Evolutionary conservation across 257 asterid genomes (phyloP).

Genomic region (Verbascum thapsus): DNA sequence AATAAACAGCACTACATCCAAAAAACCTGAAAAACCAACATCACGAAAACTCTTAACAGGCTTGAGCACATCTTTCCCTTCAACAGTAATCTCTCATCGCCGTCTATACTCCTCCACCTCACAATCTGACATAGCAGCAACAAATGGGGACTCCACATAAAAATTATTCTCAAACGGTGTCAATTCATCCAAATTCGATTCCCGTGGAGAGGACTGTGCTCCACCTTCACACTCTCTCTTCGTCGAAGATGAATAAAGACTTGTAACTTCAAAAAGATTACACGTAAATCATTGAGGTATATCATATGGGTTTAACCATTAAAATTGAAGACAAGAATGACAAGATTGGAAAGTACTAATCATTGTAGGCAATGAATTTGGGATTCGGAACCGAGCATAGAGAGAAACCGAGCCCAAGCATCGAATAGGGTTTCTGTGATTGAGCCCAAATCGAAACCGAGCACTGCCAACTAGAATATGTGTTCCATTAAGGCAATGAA

Average conservation of each 20-base stretch:
- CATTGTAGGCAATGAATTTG: no score
- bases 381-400: no score
- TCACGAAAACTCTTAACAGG: conserved; percentile 77
- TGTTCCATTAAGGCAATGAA: no score
- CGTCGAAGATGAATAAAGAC: conserved; percentile 57
- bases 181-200: conserved; percentile 79
- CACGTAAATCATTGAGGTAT: no score
- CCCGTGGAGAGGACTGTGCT: conserved; percentile 55
- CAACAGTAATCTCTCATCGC: conserved; percentile 90
- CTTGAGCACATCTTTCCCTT: conserved; percentile 91
- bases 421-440: no score
- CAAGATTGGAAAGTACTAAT: no score
- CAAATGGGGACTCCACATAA: conserved; percentile 76
- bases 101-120: conserved; percentile 84
- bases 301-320: no score
- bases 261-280: conserved; percentile 54
- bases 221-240: conserved; percentile 68
- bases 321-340: no score
- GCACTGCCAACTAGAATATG: no score
- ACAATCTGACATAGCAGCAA: conserved; percentile 76
- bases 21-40: conserved; percentile 84
- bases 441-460: no score
- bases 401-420: no score
- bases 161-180: conserved; percentile 95
- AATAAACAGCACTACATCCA: neutral